phyloP scores from a whole-genome alignment of 2,329 filamentous ascomycete genomes.

The Penicillium sp. region DNA sequence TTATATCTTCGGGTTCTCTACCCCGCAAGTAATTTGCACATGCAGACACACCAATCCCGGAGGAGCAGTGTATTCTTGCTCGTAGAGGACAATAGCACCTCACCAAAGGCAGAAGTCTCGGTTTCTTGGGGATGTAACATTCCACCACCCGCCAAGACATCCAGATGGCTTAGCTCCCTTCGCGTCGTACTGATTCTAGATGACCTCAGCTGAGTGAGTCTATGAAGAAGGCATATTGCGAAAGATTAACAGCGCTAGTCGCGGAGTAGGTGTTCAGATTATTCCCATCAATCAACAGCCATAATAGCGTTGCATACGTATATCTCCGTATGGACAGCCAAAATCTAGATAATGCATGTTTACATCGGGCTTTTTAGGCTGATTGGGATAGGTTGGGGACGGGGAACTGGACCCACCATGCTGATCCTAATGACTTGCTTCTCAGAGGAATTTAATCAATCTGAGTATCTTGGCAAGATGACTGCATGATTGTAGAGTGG shows the following conservation, averaged over 20 bases:
- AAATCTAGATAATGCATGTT: background rate
- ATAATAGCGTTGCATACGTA: background rate
- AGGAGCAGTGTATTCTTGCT: background rate
- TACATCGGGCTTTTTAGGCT: background rate
- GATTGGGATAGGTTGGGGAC: background rate
- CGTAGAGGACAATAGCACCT: background rate
- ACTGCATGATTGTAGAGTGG: background rate
- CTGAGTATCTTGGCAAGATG: background rate
- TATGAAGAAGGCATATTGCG: background rate
- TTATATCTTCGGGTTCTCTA: constrained; percentile 7
- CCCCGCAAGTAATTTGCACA: background rate
- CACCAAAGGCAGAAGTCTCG: constrained; percentile 6
- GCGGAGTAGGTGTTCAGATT: background rate
- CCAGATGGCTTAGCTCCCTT: constrained; percentile 5
- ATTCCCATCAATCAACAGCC: constrained; percentile 1
- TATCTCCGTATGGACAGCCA: background rate
- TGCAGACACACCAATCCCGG: background rate
- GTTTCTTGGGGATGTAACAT: constrained; percentile 19
- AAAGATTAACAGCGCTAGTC: background rate
- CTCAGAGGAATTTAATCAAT: background rate
- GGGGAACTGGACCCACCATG: background rate
- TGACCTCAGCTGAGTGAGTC: constrained; percentile 9
- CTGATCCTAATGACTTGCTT: background rate
- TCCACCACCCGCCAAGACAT: constrained; percentile 15
- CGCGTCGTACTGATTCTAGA: constrained; percentile 15